Percentiles rank a stretch among this genome's conserved stretches.
These are phyloP conservation scores for Botrytis fabae DNA, from an alignment of 2,329 filamentous ascomycete genomes.

Conservation along the genomic window DNA sequence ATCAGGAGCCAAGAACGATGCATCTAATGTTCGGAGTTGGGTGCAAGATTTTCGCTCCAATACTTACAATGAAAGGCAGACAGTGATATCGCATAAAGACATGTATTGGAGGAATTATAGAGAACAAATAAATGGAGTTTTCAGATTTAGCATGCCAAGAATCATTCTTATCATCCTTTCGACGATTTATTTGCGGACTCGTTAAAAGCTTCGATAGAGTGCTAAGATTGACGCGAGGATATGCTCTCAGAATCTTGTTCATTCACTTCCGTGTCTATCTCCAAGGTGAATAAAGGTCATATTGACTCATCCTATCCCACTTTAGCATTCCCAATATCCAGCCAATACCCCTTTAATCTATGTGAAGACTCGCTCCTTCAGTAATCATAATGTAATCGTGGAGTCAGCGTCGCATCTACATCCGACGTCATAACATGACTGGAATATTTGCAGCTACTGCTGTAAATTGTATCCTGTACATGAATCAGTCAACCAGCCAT, in stretches of 20 bases:
- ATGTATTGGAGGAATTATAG: background rate
- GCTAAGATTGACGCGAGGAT: background rate
- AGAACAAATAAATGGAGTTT: background rate
- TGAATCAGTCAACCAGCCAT: no score
- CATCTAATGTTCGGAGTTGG: background rate
- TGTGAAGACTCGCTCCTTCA: no score
- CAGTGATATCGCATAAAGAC: background rate
- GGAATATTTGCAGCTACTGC: no score
- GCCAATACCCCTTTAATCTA: background rate
- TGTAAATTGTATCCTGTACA: no score
- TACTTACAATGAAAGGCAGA: background rate
- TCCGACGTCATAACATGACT: no score
- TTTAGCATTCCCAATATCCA: fast-evolving
- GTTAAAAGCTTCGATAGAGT: background rate
- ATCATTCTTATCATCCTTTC: background rate
- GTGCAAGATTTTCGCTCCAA: background rate
- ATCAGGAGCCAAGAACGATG: background rate
- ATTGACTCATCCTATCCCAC: background rate
- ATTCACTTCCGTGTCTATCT: background rate
- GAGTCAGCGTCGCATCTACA: no score
- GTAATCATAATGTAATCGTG: no score
- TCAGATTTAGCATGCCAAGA: background rate
- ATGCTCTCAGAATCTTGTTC: background rate
- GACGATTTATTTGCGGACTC: background rate
- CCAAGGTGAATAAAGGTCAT: fast-evolving